Evolutionary conservation across 345 rosid genomes (phyloP).

Genomic region (Ricinus communis): DNA sequence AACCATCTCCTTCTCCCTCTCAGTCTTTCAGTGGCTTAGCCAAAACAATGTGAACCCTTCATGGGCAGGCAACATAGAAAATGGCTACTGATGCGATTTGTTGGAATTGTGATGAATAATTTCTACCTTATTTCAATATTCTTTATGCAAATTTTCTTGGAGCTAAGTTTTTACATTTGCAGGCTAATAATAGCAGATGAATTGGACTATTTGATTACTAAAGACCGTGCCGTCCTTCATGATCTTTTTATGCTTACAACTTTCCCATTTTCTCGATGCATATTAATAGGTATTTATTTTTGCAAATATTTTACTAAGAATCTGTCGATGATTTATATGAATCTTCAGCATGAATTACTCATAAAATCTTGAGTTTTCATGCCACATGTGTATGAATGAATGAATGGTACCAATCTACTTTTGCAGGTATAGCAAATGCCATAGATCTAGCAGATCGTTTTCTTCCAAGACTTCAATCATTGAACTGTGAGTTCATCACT

Average conservation of each 20-base stretch:
- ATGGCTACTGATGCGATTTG: background rate
- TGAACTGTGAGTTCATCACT: conserved; percentile 59
- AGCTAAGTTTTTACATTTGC: conserved; percentile 19
- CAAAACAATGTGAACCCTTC: background rate
- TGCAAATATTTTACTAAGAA: background rate
- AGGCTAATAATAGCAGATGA: conserved; percentile 87
- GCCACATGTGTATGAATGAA: background rate
- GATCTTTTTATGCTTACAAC: conserved; percentile 95
- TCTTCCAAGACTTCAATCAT: conserved; percentile 75
- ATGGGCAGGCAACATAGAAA: background rate
- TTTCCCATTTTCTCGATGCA: conserved; percentile 67
- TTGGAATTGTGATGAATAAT: background rate
- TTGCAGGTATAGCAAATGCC: conserved; percentile 86
- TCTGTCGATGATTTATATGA: background rate
- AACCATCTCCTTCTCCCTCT: background rate
- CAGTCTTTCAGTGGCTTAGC: background rate
- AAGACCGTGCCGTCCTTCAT: conserved; percentile 78
- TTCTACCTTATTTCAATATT: background rate
- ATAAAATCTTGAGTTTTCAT: background rate
- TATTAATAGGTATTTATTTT: conserved; percentile 69
- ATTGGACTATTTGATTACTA: conserved; percentile 83
- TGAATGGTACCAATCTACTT: conserved; percentile 2
- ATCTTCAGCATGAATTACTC: background rate
- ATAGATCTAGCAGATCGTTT: conserved; percentile 89
- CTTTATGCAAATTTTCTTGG: background rate